A percentile compares a stretch with the other conserved stretches of the same genome.
phyloP scores from a whole-genome alignment of 441 rosid species.

The Adansonia madagascariensis region DNA sequence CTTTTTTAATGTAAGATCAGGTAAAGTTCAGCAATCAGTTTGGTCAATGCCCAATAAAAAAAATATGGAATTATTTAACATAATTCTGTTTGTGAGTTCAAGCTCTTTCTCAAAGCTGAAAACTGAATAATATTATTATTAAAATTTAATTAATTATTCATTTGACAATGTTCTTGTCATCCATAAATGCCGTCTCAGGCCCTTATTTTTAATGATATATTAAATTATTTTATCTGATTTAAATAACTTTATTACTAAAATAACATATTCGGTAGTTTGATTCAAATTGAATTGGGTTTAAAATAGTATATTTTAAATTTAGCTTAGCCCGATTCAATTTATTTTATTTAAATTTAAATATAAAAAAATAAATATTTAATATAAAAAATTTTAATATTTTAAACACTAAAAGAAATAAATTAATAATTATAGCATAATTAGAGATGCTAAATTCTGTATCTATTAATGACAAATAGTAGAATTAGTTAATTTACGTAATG shows the following conservation, averaged over 20 bases:
- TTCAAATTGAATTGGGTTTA: too few species aligned
- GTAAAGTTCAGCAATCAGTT: slow-evolving; percentile 32
- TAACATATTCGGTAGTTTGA: too few species aligned
- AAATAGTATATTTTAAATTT: too few species aligned
- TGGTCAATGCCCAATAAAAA: slow-evolving; percentile 34
- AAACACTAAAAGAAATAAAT: too few species aligned
- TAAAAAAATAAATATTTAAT: too few species aligned
- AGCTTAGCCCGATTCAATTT: too few species aligned
- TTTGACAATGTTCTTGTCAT: slow-evolving; percentile 17
- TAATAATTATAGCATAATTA: too few species aligned
- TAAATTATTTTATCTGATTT: too few species aligned
- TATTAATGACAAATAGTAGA: not conserved
- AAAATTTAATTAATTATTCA: not conserved
- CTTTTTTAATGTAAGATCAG: slow-evolving; percentile 20
- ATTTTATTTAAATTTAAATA: too few species aligned
- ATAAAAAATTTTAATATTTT: too few species aligned
- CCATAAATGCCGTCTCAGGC: not conserved
- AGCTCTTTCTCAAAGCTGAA: not conserved
- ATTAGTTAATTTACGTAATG: too few species aligned
- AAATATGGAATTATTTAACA: not conserved
- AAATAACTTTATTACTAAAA: too few species aligned
- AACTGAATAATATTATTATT: not conserved
- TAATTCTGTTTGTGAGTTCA: not conserved
- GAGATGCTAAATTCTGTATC: not conserved
- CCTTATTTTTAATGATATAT: not conserved